Evolutionary conservation across 2,329 filamentous ascomycete species (phyloP).

Genomic region (Aciculosporium take): DNA sequence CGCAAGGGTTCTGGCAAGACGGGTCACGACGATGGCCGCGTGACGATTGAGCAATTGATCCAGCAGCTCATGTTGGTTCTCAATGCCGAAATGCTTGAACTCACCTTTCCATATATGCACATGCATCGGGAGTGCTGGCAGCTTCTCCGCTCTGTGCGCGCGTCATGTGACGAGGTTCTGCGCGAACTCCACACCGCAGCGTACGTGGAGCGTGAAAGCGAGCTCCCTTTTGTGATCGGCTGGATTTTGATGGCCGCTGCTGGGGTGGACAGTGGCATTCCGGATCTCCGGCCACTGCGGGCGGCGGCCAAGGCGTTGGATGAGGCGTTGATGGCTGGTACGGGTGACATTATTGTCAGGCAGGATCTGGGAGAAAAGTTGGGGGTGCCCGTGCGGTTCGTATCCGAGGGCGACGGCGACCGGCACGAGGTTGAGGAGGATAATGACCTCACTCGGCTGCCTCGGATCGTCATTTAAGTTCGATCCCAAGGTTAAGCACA

Average conservation of each 20-base stretch:
- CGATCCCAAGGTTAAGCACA: no score
- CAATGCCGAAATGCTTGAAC: conserved; percentile 21
- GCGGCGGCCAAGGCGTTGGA: background rate
- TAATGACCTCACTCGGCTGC: no score
- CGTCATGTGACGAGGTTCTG: conserved; percentile 18
- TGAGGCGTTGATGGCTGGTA: background rate
- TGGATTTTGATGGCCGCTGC: conserved; percentile 22
- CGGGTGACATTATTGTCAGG: background rate
- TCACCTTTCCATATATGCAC: conserved; percentile 25
- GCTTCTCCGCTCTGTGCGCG: conserved; percentile 19
- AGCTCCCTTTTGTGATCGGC: conserved; percentile 26
- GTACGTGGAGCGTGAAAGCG: conserved; percentile 24
- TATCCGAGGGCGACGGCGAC: background rate
- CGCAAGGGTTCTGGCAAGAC: background rate
- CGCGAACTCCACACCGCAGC: conserved; percentile 16
- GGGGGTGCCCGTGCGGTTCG: background rate
- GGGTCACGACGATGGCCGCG: background rate
- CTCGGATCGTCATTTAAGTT: no score
- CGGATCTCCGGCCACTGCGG: background rate
- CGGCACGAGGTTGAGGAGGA: background rate
- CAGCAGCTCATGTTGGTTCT: conserved; percentile 18
- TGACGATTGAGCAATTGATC: conserved; percentile 16
- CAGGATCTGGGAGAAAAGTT: background rate
- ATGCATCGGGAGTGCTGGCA: conserved; percentile 27
- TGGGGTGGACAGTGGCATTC: background rate